These are phyloP conservation scores for Saccharomyces hybrid DNA, from an alignment of 1,139 yeast genomes.

Conservation along the genomic window DNA sequence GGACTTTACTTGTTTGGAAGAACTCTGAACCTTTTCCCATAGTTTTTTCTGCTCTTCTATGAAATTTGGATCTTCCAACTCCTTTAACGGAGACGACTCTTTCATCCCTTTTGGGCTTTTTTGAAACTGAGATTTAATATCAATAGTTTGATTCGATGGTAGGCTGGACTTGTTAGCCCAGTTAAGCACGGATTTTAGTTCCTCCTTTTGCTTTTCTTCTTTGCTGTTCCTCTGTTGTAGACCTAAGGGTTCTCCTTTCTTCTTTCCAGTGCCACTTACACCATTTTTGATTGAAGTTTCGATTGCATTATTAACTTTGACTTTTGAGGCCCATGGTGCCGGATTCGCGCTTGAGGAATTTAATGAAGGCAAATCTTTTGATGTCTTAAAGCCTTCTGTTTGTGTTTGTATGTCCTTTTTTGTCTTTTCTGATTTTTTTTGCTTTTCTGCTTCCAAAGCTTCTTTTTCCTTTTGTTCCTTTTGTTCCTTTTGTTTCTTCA, in stretches of 20 bases:
- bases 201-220: slow-evolving; percentile 19
- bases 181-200: slow-evolving; percentile 21
- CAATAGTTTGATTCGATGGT: slow-evolving; percentile 10
- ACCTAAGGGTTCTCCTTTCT: slow-evolving; percentile 13
- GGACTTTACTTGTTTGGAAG: slow-evolving; percentile 14
- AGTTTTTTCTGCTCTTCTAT: slow-evolving; percentile 5
- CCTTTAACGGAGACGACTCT: slow-evolving; percentile 5
- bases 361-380: slow-evolving; percentile 9
- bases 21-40: slow-evolving; percentile 5
- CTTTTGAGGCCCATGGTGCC: slow-evolving; percentile 39
- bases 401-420: slow-evolving; percentile 6
- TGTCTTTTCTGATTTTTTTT: slow-evolving; percentile 5
- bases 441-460: slow-evolving; percentile 9
- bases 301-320: slow-evolving; percentile 22
- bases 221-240: slow-evolving; percentile 18
- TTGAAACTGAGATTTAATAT: slow-evolving; percentile 16
- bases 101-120: slow-evolving; percentile 8
- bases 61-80: slow-evolving; percentile 13
- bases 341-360: slow-evolving; percentile 28
- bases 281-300: slow-evolving; percentile 14
- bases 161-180: slow-evolving; percentile 25
- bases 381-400: slow-evolving; percentile 5
- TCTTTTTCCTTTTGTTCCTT: slow-evolving; percentile 10
- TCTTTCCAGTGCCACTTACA: slow-evolving; percentile 17
- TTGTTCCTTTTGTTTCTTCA: slow-evolving; percentile 11